Base-by-base conservation (phyloP, 805 yeast genomes). In the Brettanomyces nanus region DNA sequence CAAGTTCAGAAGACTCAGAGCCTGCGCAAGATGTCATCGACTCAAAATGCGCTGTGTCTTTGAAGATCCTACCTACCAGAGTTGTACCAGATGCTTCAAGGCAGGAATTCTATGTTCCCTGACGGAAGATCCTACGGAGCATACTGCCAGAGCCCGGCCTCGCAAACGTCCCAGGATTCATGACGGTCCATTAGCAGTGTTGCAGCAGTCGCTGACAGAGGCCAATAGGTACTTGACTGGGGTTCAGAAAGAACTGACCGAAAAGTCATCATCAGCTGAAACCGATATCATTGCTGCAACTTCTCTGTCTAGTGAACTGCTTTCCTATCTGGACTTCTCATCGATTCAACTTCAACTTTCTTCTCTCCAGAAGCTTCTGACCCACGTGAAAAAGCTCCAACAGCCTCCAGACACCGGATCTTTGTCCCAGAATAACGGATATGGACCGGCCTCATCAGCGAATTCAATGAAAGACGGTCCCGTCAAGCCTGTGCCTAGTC, bases 11-110 rank as follows among this genome's bases (percentile, higher is more conserved):
- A 65, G 69, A 39, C 45, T 62, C 22, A 56, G 73, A 36, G 77
- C 78, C 1, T 73, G 79, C 56, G 77, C 77, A 4, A 53, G 79
- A 41, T 73, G 79, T 44, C 73, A 71, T 41, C 49, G 77, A 21
- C 56, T 72, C 17, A 73, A 72, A 46, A 68, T 69, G 69, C 61
- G 70, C 46, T 73, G 79, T 52, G 63, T 66, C 3, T 73, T 64
- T 48, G 69, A 68, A 23, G 68, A 69, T 43, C 76, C 75, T 2
- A 44, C 52, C 14, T 62, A 54, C 44, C 53, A 52, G 23, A 50
- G 71, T 14, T 73, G 79, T 51, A 59, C 61, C 28, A 46, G 76
- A 37, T 73, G 78, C 47, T 62, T 54, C 40, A 54, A 62, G 19
- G 59, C 68, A 4, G 65, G 63, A 2, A 61, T 71, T 18, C 56